Evolutionary conservation across 2,329 filamentous ascomycete genomes (phyloP), one percentile per base, ranked within the genome.

Genomic region (Fusarium sp.): DNA sequence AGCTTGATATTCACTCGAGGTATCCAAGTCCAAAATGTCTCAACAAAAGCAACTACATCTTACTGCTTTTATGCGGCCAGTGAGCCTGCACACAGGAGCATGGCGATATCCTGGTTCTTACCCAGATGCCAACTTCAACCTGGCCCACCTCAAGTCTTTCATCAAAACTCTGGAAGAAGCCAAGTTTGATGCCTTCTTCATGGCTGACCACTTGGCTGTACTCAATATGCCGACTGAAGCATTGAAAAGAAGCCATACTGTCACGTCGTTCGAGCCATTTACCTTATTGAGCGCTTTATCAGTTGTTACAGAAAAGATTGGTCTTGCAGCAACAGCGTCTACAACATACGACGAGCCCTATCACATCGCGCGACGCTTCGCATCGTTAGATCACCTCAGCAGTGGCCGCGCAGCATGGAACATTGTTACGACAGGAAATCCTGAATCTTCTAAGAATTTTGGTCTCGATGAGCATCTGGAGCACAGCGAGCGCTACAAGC

Each of bases 51-150:
- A 84, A 63, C 76, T 87, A 7, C 85, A 88, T 66, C 80, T 89
- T 6, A 88, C 86, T 4, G 86, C 86, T 1, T 88, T 88, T 63
- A 88, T 89, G 86, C 83, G 86, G 18, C 86, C 86, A 1, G 85
- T 88, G 3, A 85, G 81, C 45, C 76, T 88, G 11, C 86, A 88
- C 66, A 86, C 84, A 3, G 85, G 87, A 33, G 85, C 85, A 66
- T 88, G 86, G 86, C 80, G 86, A 7, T 88, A 87, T 65, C 86
- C 86, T 0, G 84, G 83, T 5, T 77, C 86, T 1, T 86, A 85
- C 57, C 79, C 86, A 1, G 86, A 88, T 57, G 86, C 86, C 54
- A 88, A 88, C 77, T 88, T 88, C 81, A 87, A 87, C 66, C 80
- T 88, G 15, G 75, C 78, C 20, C 85, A 88, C 66, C 76, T 88